Evolutionary conservation across 192 early-diverging fungal species (phyloP).

Genomic region (Umbelopsis vinacea): DNA sequence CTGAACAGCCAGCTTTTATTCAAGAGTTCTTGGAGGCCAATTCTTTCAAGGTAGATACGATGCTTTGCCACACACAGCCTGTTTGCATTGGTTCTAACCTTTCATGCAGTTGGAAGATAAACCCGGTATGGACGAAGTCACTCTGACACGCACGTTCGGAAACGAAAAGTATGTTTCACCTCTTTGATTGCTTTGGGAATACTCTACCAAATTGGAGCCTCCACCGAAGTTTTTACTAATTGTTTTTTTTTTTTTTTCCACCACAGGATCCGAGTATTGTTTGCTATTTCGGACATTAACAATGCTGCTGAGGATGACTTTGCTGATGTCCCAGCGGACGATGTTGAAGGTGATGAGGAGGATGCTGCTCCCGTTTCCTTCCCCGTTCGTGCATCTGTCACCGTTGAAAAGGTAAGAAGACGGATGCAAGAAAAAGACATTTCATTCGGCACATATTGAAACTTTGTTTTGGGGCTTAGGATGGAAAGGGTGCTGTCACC

Average conservation of each 20-base stretch:
- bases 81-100: too few species aligned
- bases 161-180: slow-evolving; percentile 75
- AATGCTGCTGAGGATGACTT: slow-evolving; percentile 71
- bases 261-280: slow-evolving; percentile 84
- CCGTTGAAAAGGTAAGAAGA: slow-evolving; percentile 73
- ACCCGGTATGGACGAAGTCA: slow-evolving; percentile 77
- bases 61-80: too few species aligned
- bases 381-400: slow-evolving; percentile 79
- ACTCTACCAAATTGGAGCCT: not conserved
- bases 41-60: slow-evolving; percentile 53
- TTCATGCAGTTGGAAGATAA: slow-evolving; percentile 74
- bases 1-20: slow-evolving; percentile 69
- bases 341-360: slow-evolving; percentile 61
- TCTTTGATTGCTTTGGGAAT: not conserved
- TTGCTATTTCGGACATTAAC: slow-evolving; percentile 86
- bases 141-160: slow-evolving; percentile 83
- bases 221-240: not conserved
- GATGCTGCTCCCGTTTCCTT: slow-evolving; percentile 64
- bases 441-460: not conserved
- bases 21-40: slow-evolving; percentile 70
- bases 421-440: not conserved
- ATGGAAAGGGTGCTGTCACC: slow-evolving; percentile 75
- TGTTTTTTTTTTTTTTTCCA: too few species aligned
- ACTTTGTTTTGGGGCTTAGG: slow-evolving; percentile 34
- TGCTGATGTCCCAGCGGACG: slow-evolving; percentile 61